Conservation (phyloP, 1,284 basidiomycete species). For the Puccinia coronata region DNA sequence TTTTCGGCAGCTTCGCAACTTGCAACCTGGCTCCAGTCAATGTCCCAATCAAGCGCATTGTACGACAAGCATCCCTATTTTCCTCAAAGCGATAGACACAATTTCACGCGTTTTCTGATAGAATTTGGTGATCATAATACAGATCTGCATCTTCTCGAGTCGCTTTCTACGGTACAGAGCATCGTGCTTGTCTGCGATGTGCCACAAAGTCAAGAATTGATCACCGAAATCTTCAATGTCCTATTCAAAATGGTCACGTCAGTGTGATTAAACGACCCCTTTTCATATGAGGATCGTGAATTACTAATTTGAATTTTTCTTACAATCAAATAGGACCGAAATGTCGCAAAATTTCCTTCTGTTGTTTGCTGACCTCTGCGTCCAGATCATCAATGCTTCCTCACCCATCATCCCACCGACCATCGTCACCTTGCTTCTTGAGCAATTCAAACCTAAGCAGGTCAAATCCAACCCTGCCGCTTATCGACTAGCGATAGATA, state of each 20-base stretch:
- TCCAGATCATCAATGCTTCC: conserved; percentile 84
- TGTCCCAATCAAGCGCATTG: conserved; percentile 61
- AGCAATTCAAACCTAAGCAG: conserved; percentile 79
- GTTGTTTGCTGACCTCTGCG: conserved; percentile 82
- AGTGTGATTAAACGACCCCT: conserved; percentile 50
- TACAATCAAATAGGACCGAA: conserved; percentile 62
- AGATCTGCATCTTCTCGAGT: conserved; percentile 83
- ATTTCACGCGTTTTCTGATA: background rate
- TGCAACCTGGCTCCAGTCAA: conserved; percentile 66
- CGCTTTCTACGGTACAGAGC: conserved; percentile 87
- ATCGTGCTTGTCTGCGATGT: conserved; percentile 91
- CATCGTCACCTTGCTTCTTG: conserved; percentile 77
- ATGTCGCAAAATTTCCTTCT: conserved; percentile 86
- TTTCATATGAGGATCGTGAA: background rate
- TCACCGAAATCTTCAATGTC: conserved; percentile 77
- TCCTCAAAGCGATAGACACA: background rate
- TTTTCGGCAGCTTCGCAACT: conserved; percentile 76
- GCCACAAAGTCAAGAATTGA: conserved; percentile 79
- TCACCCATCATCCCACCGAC: conserved; percentile 69
- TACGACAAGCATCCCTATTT: conserved; percentile 65
- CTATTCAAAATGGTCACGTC: conserved; percentile 75
- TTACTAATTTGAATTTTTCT: background rate
- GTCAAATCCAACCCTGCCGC: conserved; percentile 64
- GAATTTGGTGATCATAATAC: conserved; percentile 51
- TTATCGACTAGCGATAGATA: conserved; percentile 79